Percentiles rank a stretch among this genome's conserved stretches.
Conservation (phyloP, 352 stramenopile species). For the Paralagenidium karlingii region DNA sequence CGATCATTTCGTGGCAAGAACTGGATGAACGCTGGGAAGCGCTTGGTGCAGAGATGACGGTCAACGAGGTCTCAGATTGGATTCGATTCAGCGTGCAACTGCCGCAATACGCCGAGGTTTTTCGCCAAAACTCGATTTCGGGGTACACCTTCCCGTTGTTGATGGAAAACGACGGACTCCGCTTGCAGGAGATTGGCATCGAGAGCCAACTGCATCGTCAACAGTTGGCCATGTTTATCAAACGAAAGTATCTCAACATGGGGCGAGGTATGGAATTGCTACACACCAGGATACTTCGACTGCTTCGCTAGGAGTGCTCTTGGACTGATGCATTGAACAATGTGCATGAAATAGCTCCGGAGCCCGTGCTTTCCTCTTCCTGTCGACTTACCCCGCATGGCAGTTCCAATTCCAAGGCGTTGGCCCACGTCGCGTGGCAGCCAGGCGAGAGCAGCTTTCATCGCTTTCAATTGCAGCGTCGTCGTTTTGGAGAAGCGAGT, state of each 20-base stretch:
- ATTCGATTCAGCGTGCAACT: slow-evolving; percentile 67
- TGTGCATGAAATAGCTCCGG: too few species aligned
- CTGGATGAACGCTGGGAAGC: slow-evolving; percentile 70
- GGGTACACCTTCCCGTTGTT: slow-evolving; percentile 79
- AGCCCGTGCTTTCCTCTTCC: too few species aligned
- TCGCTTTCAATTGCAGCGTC: neutral
- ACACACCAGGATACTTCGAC: too few species aligned
- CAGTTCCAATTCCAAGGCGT: too few species aligned
- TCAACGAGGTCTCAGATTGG: slow-evolving; percentile 73
- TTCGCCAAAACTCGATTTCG: slow-evolving; percentile 68
- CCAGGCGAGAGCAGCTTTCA: neutral
- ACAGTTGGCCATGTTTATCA: slow-evolving; percentile 71
- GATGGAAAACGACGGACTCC: slow-evolving; percentile 69
- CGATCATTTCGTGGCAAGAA: slow-evolving; percentile 69
- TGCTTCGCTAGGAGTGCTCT: too few species aligned
- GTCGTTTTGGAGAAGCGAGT: neutral
- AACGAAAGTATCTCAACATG: slow-evolving; percentile 75
- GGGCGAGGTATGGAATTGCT: too few species aligned
- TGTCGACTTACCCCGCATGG: too few species aligned
- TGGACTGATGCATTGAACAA: too few species aligned
- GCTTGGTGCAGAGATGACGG: slow-evolving; percentile 78
- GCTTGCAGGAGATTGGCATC: slow-evolving; percentile 60
- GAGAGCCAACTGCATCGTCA: slow-evolving; percentile 57
- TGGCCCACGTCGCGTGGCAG: neutral
- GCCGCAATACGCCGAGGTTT: slow-evolving; percentile 68